Evolutionary conservation across 108 stramenopile genomes (phyloP).

Genomic region (Epithemia pelagica): DNA sequence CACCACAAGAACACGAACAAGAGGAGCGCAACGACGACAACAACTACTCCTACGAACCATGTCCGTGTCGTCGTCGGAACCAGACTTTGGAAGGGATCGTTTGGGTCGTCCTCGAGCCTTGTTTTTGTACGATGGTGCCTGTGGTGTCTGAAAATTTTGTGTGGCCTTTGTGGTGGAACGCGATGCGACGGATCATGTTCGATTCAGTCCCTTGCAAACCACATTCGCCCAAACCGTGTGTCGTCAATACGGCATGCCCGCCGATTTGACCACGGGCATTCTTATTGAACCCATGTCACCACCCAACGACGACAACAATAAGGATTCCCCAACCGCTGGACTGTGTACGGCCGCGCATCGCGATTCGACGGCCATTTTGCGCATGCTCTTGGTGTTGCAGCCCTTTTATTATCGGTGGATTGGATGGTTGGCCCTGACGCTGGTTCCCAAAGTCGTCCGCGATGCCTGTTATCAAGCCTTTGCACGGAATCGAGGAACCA

Average conservation of each 20-base stretch:
- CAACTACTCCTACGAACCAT: no score
- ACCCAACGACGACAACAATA: background rate
- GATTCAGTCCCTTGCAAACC: constrained; percentile 32
- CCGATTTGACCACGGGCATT: constrained; percentile 29
- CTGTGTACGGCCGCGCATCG: constrained; percentile 8
- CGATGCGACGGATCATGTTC: constrained; percentile 29
- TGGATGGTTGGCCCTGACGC: constrained; percentile 16
- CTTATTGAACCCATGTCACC: constrained; percentile 13
- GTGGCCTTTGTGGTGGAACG: constrained; percentile 25
- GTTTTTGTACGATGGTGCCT: constrained; percentile 35
- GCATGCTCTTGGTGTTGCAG: constrained; percentile 19
- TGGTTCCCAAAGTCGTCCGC: constrained; percentile 23
- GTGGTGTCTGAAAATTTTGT: constrained; percentile 38
- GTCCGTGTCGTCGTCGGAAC: no score
- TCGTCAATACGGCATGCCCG: constrained; percentile 11
- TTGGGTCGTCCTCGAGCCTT: constrained; percentile 18
- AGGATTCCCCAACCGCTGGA: background rate
- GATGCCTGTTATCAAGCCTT: constrained; percentile 22
- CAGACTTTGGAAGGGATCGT: no score
- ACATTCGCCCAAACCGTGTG: constrained; percentile 21
- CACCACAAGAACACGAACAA: no score
- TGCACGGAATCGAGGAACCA: constrained; percentile 24
- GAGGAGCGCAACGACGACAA: no score
- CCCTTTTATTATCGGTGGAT: constrained; percentile 18
- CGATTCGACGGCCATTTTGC: constrained; percentile 22